Evolutionary conservation across 2,329 filamentous ascomycete genomes (phyloP), one percentile per base, ranked within the genome.

Genomic region (Ophiocordyceps camponoti-saundersi): DNA sequence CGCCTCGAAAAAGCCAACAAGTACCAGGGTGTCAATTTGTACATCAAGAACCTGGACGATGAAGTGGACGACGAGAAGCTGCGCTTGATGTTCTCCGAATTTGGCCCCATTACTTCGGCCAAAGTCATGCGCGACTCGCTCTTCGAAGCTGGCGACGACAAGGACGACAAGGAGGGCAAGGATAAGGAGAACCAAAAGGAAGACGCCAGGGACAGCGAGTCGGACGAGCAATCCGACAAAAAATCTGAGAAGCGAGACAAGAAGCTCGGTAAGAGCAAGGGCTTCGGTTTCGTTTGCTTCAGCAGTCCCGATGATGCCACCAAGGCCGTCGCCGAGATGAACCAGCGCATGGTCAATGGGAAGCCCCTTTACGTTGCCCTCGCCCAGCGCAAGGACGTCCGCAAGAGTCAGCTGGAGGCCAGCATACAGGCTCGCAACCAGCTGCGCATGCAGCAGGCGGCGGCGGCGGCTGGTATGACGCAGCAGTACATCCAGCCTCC

Each of bases 201-300:
- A 49, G 63, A 49, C 11, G 46, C 65, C 50, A 65, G 70, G 48
- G 65, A 70, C 48, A 64, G 67, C 48, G 67, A 72, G 41, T 61
- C 67, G 48, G 62, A 67, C 16, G 64, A 67, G 44, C 57, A 60
- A 46, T 64, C 70, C 49, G 73, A 78, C 34, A 71, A 79, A 61
- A 79, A 80, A 65, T 56, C 72, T 69, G 67, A 75, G 52, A 72
- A 73, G 59, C 46, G 51, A 29, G 75, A 79, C 53, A 76, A 75
- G 65, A 80, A 75, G 70, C 76, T 94, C 50, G 92, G 92, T 65
- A 96, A 96, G 85, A 95, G 88, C 82, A 98, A 96, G 77, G 92
- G 92, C 65, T 98, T 98, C 65, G 92, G 92, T 59, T 98, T 98
- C 67, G 92, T 98, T 62, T 98, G 92, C 84, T 98, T 98, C 75